phyloP scores from a whole-genome alignment of 352 stramenopile genomes.

The Globisporangium orthogonon region DNA sequence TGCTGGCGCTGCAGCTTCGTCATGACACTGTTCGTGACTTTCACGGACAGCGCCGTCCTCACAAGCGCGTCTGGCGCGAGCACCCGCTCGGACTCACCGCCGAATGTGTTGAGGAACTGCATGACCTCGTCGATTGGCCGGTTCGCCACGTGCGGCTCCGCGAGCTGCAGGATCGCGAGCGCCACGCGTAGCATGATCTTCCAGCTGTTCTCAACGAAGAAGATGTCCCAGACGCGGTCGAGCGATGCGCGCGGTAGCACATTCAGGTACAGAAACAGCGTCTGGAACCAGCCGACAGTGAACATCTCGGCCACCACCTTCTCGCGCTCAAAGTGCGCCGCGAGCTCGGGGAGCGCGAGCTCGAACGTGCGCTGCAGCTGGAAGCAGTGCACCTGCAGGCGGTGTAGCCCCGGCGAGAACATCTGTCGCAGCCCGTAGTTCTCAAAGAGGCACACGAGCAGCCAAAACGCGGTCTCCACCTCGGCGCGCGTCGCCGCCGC shows the following conservation, averaged over 20 bases:
- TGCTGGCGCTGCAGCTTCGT: slow-evolving; percentile 68
- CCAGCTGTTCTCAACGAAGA: slow-evolving; percentile 80
- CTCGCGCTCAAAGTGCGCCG: slow-evolving; percentile 67
- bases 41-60: slow-evolving; percentile 48
- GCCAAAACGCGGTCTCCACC: slow-evolving; percentile 75
- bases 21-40: slow-evolving; percentile 77
- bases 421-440: slow-evolving; percentile 73
- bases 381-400: slow-evolving; percentile 75
- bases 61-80: slow-evolving; percentile 45
- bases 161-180: slow-evolving; percentile 61
- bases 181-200: slow-evolving; percentile 81
- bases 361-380: slow-evolving; percentile 70
- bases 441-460: slow-evolving; percentile 78
- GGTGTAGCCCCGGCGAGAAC: slow-evolving; percentile 67
- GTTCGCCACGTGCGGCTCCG: slow-evolving; percentile 48
- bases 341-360: slow-evolving; percentile 42
- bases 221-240: slow-evolving; percentile 84
- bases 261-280: slow-evolving; percentile 82
- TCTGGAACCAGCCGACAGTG: slow-evolving; percentile 86
- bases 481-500: slow-evolving; percentile 36
- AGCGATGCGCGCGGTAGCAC: slow-evolving; percentile 64
- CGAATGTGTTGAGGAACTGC: slow-evolving; percentile 85
- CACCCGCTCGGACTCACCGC: slow-evolving; percentile 40
- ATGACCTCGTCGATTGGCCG: slow-evolving; percentile 82
- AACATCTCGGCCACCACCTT: slow-evolving; percentile 86